Evolutionary conservation across 495 filamentous ascomycete genomes (phyloP), one percentile per base, ranked within the genome.

Genomic region (Glarea lozoyensis): DNA sequence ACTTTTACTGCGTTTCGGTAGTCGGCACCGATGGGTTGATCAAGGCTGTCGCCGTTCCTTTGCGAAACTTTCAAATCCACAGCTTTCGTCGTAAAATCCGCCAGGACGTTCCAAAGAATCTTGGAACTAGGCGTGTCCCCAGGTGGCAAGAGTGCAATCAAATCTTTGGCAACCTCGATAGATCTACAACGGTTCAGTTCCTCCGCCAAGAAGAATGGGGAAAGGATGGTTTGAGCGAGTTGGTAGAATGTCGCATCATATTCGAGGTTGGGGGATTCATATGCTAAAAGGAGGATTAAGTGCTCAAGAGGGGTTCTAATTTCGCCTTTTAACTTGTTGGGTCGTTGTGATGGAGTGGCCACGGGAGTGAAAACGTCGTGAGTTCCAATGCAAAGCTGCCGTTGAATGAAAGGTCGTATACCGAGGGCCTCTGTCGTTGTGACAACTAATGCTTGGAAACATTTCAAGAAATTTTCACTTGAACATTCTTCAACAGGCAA

Each of bases 321-420:
- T 16, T 47, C 39, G 0, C 45, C 45, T 10, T 24, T 19, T n/a
- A 42, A 10, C 21, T 55, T 58, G 18, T 25, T 41, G 1, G 48
- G 51, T 17, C 46, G 52, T 6, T 55, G 55, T n/a, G 55, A 58
- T 12, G 55, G 55, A 11, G 52, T 58, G 1, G 45, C 39, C 18
- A 58, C 46, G 10, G 49, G 36, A 15, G 40, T 34, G 34, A 58
- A 58, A 12, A 29, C 43, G 25, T 53, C 44, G 16, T 53, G 50
- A 1, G 63, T 56, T 10, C 63, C 61, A 37, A 67, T 58, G 1
- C 57, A 77, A 24, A 83, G 64, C 31, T 81, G 69, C 50, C 82
- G 88, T 49, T 95, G 88, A 0, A 82, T 84, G 55, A 96, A 93
- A 1, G 82, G 73, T 10, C 84, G 69, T 4, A 73, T 61, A 2